Percentiles rank a stretch among this genome's conserved stretches.
Evolutionary conservation across 2,329 filamentous ascomycete genomes (phyloP).

Genomic region (Davidsoniella neocaledoniae): DNA sequence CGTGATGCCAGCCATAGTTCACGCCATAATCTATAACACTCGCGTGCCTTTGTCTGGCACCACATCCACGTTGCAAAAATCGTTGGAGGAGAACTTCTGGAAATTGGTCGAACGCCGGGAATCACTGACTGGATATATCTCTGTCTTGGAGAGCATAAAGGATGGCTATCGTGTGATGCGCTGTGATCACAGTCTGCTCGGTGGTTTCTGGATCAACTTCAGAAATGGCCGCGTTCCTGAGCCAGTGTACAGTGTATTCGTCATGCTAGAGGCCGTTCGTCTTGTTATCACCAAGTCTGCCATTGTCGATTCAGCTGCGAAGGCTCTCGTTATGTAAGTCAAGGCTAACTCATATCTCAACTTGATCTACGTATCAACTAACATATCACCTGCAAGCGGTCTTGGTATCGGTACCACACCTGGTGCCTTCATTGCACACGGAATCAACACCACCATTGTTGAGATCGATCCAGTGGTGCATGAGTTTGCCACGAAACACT

Average conservation of each 20-base stretch:
- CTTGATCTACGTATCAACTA: neutral
- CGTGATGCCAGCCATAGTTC: constrained; percentile 54
- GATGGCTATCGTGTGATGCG: constrained; percentile 66
- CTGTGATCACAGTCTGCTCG: constrained; percentile 86
- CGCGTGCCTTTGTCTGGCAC: constrained; percentile 50
- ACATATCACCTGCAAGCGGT: constrained; percentile 36
- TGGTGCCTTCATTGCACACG: constrained; percentile 69
- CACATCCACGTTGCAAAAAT: constrained; percentile 46
- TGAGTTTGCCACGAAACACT: constrained; percentile 68
- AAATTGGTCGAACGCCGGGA: constrained; percentile 65
- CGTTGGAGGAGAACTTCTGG: constrained; percentile 50
- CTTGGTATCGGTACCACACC: constrained; percentile 87
- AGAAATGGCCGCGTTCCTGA: constrained; percentile 47
- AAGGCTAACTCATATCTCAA: constrained; percentile 9
- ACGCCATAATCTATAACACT: constrained; percentile 55
- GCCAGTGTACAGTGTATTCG: constrained; percentile 90
- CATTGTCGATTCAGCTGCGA: constrained; percentile 47
- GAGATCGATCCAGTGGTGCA: constrained; percentile 88
- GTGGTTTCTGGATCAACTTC: constrained; percentile 67
- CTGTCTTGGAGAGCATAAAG: constrained; percentile 61
- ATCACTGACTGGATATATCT: constrained; percentile 81
- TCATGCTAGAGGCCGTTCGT: constrained; percentile 82
- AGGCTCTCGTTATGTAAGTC: constrained; percentile 68
- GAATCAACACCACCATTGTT: constrained; percentile 82
- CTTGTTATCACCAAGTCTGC: constrained; percentile 47